Percentiles rank a stretch among this genome's conserved stretches.
Evolutionary conservation across 2,329 filamentous ascomycete genomes (phyloP).

Genomic region (Fusarium decemcellulare): DNA sequence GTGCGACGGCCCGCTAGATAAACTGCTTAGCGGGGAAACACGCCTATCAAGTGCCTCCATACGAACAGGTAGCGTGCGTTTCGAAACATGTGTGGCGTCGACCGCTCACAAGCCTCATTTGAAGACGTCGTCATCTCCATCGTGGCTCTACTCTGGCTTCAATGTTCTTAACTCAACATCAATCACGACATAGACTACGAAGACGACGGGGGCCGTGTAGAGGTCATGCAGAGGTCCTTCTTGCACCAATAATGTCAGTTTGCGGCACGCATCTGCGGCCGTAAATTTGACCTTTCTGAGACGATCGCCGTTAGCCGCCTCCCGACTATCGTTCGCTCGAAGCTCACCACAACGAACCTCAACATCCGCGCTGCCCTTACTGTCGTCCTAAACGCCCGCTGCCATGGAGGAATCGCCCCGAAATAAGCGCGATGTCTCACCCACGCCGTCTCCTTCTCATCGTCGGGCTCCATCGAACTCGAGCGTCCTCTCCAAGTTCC

Average conservation of each 20-base stretch:
- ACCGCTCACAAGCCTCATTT: conserved; percentile 14
- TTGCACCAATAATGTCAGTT: conserved; percentile 10
- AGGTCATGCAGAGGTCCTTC: conserved; percentile 17
- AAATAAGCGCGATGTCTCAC: conserved; percentile 27
- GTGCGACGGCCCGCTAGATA: not conserved
- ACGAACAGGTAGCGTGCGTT: not conserved
- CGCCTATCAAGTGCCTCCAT: too few species aligned
- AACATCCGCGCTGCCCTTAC: not conserved
- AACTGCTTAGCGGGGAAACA: not conserved
- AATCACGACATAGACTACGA: not conserved
- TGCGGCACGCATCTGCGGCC: conserved; percentile 15
- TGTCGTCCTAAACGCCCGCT: not conserved
- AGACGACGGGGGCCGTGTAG: not conserved
- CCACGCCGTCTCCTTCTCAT: conserved; percentile 38
- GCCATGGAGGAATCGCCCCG: conserved; percentile 33
- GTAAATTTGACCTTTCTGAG: conserved; percentile 10
- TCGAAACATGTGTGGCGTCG: conserved; percentile 27
- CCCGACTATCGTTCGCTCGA: conserved; percentile 8
- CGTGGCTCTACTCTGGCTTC: conserved; percentile 28
- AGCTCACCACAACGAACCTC: conserved; percentile 5
- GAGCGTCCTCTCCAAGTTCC: conserved; percentile 77
- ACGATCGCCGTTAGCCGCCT: not conserved
- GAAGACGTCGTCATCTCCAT: conserved; percentile 31
- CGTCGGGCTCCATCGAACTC: conserved; percentile 70
- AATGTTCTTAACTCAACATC: not conserved